Base-by-base conservation (phyloP, 108 stramenopile species). In the Phaeodactylum tricornutum region DNA sequence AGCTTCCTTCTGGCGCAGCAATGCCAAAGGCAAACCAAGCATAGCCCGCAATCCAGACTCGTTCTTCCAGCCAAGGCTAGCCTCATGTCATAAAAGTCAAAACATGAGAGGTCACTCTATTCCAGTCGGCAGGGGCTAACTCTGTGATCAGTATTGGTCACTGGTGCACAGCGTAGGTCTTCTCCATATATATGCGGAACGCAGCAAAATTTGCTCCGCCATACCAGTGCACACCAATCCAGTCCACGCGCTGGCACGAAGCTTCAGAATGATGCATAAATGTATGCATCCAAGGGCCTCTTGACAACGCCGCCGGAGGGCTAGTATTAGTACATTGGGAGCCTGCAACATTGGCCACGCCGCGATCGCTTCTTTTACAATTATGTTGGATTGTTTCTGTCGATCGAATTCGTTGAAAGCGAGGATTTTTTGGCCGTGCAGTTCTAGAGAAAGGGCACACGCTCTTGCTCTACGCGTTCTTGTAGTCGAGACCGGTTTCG, bases 321-420 rank as follows among this genome's bases (percentile, higher is more conserved):
- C 61, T 54, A n/a, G 46, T 6, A 62, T 26, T 11, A 35, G 17
- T 3, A 47, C 7, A 24, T 42, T 41, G 1, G 29, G 3, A 6
- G 16, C 12, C 26, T 48, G 35, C 11, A 62, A 32, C 4, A n/a
- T 1, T 1, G 52, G 44, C 61, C 61, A 62, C 30, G 41, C 44
- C 25, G 37, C 44, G 22, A 55, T 26, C 14, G 61, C 61, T 36
- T 26, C 2, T 3, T 39, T 27, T 2, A 62, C 53, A 4, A 34
- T 30, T 15, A 62, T 36, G 31, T 62, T 53, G 16, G 61, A 38
- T 53, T 62, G 61, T 4, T 14, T 27, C 17, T 14, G 27, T 3
- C 28, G 30, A 15, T 62, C 61, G 12, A 53, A 53, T 28, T 62
- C 61, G 29, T 62, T 62, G 23, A 62, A 62, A 21, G 46, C 61